Evolutionary conservation across 805 yeast species (phyloP).

Genomic region (Ascoidea asiatica): DNA sequence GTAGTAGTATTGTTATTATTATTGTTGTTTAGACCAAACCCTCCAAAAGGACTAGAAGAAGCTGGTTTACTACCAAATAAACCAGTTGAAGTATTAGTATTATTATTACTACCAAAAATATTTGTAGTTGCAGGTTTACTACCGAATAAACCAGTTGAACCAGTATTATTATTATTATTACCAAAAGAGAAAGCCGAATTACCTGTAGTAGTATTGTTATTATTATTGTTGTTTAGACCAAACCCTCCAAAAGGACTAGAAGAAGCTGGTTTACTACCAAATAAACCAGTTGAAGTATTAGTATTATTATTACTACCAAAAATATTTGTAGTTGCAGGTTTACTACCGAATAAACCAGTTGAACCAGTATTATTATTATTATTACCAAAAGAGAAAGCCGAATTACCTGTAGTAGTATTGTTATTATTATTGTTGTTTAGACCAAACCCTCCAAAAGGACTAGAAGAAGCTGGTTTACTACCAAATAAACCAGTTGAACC

Average conservation of each 20-base stretch:
- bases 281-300: constrained; percentile 20
- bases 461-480: constrained; percentile 10
- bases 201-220: constrained; percentile 5
- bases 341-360: constrained; percentile 14
- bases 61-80: too few relatives aligned
- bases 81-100: constrained; percentile 15
- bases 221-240: too few relatives aligned
- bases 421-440: constrained; percentile 13
- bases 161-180: not conserved
- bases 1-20: constrained; percentile 5
- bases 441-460: constrained; percentile 19
- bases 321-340: constrained; percentile 13
- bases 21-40: constrained; percentile 6
- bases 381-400: constrained; percentile 12
- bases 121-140: constrained; percentile 12
- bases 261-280: constrained; percentile 19
- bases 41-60: constrained; percentile 8
- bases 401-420: constrained; percentile 5
- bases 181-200: constrained; percentile 15
- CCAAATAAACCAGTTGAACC: constrained; percentile 19
- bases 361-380: constrained; percentile 1
- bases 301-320: constrained; percentile 5
- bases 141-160: not conserved
- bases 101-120: constrained; percentile 9
- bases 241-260: constrained; percentile 16